Conservation (phyloP, 2,329 filamentous ascomycete species). For the Cladosporium sp. region DNA sequence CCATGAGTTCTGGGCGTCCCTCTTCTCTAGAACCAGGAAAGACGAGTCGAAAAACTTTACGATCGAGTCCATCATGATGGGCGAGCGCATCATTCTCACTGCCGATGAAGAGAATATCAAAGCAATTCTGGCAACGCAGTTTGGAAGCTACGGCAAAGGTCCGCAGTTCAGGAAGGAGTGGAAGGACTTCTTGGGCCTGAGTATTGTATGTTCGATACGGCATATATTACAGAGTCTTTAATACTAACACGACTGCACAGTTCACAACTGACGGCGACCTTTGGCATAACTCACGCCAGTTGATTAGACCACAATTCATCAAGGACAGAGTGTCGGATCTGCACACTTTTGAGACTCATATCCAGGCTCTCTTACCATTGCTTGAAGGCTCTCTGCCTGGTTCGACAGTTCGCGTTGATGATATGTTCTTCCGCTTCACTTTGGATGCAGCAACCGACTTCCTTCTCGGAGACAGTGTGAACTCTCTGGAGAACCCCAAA, state of each 20-base stretch:
- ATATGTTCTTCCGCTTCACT: constrained; percentile 80
- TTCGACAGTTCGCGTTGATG: constrained; percentile 64
- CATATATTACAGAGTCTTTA: constrained; percentile 40
- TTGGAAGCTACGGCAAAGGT: constrained; percentile 80
- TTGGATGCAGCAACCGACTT: constrained; percentile 86
- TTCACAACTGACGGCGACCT: constrained; percentile 70
- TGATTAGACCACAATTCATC: constrained; percentile 83
- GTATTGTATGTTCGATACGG: constrained; percentile 36
- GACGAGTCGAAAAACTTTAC: constrained; percentile 45
- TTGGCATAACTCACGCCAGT: constrained; percentile 77
- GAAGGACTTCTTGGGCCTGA: constrained; percentile 69
- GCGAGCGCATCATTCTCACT: constrained; percentile 66
- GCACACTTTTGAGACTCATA: constrained; percentile 74
- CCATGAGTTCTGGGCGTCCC: constrained; percentile 57
- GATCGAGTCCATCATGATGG: constrained; percentile 54
- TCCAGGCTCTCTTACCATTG: constrained; percentile 66
- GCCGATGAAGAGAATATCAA: constrained; percentile 87
- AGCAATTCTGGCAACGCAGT: constrained; percentile 82
- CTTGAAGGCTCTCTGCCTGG: constrained; percentile 41
- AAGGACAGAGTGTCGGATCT: constrained; percentile 80
- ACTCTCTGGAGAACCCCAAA: constrained; percentile 53
- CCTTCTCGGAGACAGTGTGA: constrained; percentile 71
- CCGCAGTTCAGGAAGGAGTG: constrained; percentile 69
- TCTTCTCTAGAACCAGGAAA: constrained; percentile 42
- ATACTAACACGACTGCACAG: background rate